Base-by-base conservation (phyloP, 257 asterid genomes). In the Nicotiana tabacum region DNA sequence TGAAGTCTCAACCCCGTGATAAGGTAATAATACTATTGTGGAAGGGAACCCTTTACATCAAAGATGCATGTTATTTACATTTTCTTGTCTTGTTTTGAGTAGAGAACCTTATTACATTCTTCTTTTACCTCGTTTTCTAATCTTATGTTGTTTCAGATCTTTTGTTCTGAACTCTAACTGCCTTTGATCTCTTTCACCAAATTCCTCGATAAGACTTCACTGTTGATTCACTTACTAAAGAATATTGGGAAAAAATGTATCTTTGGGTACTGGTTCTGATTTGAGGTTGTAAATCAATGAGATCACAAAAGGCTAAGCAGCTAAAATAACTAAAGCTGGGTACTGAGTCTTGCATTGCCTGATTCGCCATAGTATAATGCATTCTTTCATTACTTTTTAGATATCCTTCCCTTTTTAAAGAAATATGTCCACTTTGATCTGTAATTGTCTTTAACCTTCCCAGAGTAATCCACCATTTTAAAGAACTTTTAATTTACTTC, bases 1-100 rank as follows among this genome's bases (percentile, higher is more conserved):
- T 94, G 86, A 93, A 90, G 88, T 90, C 92, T 81, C 98, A 91
- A 81, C 94, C 97, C 77, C 95, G 97, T 58, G 96, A 93, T 83
- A 93, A 94, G 98, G 98, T 93, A 86, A 72, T 80, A 37, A 74
- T 2, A 29, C 29, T 30, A 48, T 27, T 13, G 46, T 29, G 64
- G 53, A 67, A 67, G 2, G 51, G 18, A 33, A 67, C 37, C 77
- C n/a, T 51, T 51, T 76, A 48, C 9, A 15, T 51, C 16, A 15
- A 51, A 76, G 29, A 1, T 48, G 55, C 60, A 35, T 77, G 1
- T 43, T 51, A 37, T 51, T 0, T 21, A 18, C 51, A 18, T 2
- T 1, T 33, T 13, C 51, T 79, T 78, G 4, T 17, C 13, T 56
- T 55, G 24, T 24, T 51, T 64, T 27, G 15, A 11, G 21, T 4